Evolutionary conservation across 1,284 basidiomycete genomes (phyloP).

Genomic region (Ceratobasidium theobromae): DNA sequence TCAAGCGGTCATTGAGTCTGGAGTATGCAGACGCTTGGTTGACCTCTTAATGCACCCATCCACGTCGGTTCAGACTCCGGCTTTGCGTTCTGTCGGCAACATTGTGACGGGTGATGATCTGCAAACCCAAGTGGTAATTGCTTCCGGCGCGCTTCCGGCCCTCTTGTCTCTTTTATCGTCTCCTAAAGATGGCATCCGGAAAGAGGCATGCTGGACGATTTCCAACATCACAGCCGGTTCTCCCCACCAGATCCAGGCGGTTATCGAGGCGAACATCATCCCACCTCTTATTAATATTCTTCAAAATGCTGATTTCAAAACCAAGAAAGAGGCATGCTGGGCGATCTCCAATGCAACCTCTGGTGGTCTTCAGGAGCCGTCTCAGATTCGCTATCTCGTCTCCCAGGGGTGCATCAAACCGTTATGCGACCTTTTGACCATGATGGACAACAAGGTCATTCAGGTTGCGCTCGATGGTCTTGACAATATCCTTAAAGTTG

Average conservation of each 20-base stretch:
- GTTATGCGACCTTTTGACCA: conserved; percentile 91
- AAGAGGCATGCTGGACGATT: conserved; percentile 99
- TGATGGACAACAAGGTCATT: conserved; percentile 99
- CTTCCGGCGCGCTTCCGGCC: conserved; percentile 59
- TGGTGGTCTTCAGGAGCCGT: conserved; percentile 94
- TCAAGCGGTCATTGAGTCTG: conserved; percentile 98
- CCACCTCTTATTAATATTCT: conserved; percentile 99
- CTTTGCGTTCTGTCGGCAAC: conserved; percentile 63
- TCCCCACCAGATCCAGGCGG: conserved; percentile 91
- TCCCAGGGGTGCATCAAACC: conserved; percentile 98
- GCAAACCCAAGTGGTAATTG: conserved; percentile 64
- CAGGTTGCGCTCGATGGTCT: conserved; percentile 96
- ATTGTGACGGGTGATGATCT: conserved; percentile 66
- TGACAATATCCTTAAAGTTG: conserved; percentile 98
- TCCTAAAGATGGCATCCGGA: conserved; percentile 64
- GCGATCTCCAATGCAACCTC: conserved; percentile 99
- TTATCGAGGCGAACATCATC: conserved; percentile 73
- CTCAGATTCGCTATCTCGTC: conserved; percentile 98
- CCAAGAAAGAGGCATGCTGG: conserved; percentile 99
- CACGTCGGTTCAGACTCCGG: conserved; percentile 69
- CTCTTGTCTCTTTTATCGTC: conserved; percentile 57
- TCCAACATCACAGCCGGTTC: conserved; percentile 98
- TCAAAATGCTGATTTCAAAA: conserved; percentile 98
- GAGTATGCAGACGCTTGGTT: conserved; percentile 95
- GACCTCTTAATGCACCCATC: conserved; percentile 97